Evolutionary conservation across 345 rosid genomes (phyloP).

Genomic region (Excoecaria cochinchinensis): DNA sequence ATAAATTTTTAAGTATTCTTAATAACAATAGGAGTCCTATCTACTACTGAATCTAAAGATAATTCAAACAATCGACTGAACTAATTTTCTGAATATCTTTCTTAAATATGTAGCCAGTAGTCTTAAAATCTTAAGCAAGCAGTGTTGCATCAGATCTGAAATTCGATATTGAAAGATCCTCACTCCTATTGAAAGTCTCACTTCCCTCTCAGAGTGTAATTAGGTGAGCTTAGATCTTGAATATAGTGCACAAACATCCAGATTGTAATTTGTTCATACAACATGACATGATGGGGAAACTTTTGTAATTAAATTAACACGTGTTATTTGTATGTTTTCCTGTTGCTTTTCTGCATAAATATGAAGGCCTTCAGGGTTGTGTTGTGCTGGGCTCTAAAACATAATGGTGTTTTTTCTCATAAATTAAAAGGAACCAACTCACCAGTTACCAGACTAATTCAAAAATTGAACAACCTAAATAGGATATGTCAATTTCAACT

Average conservation of each 20-base stretch:
- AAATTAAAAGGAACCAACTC: too few species aligned
- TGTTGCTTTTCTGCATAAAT: too few species aligned
- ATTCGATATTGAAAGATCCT: neutral
- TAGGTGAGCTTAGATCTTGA: neutral
- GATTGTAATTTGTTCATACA: neutral
- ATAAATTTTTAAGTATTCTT: neutral
- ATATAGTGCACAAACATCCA: neutral
- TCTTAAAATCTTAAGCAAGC: too few species aligned
- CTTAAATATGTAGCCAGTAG: too few species aligned
- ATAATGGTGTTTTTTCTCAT: too few species aligned
- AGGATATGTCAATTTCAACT: too few species aligned
- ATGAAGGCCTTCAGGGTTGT: too few species aligned
- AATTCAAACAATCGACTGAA: too few species aligned
- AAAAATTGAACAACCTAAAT: too few species aligned
- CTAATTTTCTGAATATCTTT: too few species aligned
- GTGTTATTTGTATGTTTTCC: neutral
- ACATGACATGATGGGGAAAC: neutral
- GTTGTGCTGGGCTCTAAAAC: too few species aligned
- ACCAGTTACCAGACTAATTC: too few species aligned
- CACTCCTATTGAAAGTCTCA: neutral
- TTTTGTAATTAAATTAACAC: neutral
- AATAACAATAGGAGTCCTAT: neutral
- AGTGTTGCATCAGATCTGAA: neutral
- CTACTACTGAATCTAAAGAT: neutral
- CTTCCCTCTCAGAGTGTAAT: neutral